phyloP scores from a whole-genome alignment of 108 stramenopile species.

The Bacterosira constricta region DNA sequence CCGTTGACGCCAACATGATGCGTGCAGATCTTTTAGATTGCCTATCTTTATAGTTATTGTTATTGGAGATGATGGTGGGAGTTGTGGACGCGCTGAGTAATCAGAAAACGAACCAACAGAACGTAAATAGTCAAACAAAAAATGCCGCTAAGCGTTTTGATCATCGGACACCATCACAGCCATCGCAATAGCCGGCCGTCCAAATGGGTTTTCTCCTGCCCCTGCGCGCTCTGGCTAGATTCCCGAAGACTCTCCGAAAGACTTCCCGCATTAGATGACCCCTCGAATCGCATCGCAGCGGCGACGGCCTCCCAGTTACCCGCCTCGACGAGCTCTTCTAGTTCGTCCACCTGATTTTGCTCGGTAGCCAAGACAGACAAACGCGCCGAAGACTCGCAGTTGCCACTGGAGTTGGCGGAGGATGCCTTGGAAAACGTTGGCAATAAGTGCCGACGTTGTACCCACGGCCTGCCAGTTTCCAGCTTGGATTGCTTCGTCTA shows the following conservation, averaged over 20 bases:
- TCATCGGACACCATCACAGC: no score
- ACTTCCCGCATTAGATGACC: conserved; percentile 7
- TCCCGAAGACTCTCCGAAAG: conserved; percentile 18
- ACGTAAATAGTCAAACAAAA: no score
- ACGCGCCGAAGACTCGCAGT: conserved; percentile 14
- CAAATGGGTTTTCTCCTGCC: no score
- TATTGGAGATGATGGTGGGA: no score
- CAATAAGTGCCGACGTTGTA: conserved; percentile 83
- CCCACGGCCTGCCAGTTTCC: conserved; percentile 92
- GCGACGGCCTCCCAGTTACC: conserved; percentile 57
- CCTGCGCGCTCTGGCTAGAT: conserved; percentile 6
- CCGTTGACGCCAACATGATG: no score
- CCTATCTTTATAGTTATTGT: no score
- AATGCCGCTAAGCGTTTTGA: no score
- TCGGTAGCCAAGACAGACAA: conserved; percentile 15
- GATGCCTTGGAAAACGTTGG: no score
- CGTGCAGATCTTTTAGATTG: no score
- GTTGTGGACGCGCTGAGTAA: no score
- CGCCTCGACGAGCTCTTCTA: conserved; percentile 40
- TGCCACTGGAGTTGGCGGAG: conserved; percentile 8
- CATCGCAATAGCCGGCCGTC: no score
- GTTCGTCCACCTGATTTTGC: conserved; percentile 28
- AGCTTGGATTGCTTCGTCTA: conserved; percentile 78
- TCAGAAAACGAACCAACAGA: no score
- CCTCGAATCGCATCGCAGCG: conserved; percentile 44